These are phyloP conservation scores for Cladosporium sp. DNA, from an alignment of 2,329 filamentous ascomycete genomes.

Conservation along the genomic window DNA sequence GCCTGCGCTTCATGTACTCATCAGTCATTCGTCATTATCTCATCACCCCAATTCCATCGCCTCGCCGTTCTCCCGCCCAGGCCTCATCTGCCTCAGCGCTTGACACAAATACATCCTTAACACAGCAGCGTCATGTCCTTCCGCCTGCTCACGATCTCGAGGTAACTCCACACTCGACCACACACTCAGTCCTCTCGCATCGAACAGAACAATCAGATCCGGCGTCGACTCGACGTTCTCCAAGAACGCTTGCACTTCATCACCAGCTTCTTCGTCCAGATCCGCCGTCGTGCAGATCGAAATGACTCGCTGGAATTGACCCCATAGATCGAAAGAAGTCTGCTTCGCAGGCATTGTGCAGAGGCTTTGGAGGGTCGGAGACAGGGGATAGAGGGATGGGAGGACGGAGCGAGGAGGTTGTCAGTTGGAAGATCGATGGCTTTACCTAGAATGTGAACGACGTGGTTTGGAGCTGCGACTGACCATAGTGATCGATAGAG, in stretches of 20 bases:
- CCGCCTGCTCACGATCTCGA: background rate
- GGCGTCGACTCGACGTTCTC: background rate
- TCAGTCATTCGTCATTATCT: background rate
- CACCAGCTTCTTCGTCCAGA: background rate
- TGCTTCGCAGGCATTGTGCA: conserved; percentile 13
- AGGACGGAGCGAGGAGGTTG: background rate
- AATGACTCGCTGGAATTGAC: background rate
- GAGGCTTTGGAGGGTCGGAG: conserved; percentile 21
- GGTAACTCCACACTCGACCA: background rate
- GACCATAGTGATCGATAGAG: conserved; percentile 19
- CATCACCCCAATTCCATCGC: background rate
- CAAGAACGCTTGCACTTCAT: background rate
- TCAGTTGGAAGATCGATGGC: background rate
- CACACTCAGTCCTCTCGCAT: background rate
- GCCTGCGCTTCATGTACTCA: background rate
- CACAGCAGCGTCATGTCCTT: too few species aligned
- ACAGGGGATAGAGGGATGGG: conserved; percentile 17
- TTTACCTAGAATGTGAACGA: background rate
- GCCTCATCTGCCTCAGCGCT: background rate
- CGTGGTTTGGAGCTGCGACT: background rate
- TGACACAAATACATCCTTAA: background rate
- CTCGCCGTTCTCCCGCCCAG: background rate
- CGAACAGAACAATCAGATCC: background rate
- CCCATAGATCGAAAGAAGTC: background rate
- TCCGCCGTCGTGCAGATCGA: background rate